Base-by-base conservation (phyloP, 371 early-diverging fungal species). In the Rozella allomycis region DNA sequence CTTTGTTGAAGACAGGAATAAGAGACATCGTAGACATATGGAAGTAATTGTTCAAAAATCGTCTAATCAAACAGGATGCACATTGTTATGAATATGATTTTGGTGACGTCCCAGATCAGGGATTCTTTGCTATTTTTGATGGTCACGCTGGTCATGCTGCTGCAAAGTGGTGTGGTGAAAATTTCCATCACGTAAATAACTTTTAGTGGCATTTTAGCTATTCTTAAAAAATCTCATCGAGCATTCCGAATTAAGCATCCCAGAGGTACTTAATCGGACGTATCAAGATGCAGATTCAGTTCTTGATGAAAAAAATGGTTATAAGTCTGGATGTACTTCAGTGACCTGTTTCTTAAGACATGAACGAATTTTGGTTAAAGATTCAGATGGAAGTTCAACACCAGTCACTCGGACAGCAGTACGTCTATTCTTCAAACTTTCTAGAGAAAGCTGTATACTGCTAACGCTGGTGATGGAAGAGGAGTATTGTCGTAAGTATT, bases 101-200 rank as follows among this genome's bases (percentile, higher is more conserved):
- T 31, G 6, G 20, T 11, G 32, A 17, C n/a, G 13, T 6, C 11
- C 11, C 8, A 5, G 32, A 19, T 8, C 11, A 18, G 6, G 61
- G 79, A 5, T 84, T 76, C 43, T 84, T 90, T 67, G 93, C 84
- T 29, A 72, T 94, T 31, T 94, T 77, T 50, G 94, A 94, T 43
- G 94, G 94, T n/a, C 94, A 94, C 52, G 91, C 91, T 4, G 93
- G 94, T 10, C 77, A 76, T 47, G 62, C 70, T 21, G 88, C 91
- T 7, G 94, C 94, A 11, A 84, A 87, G 40, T 88, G 79, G 80
- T 91, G 90, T 49, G 93, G 90, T 12, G 54, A 57, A 12, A 65
- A 90, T 45, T 65, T 91, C 41, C 83, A 84, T 43, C 60, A 69
- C 53, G 78, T 78, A 57, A 27, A 20, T 2, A 13, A 16, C 18